Evolutionary conservation across 164 flowering plant genomes (phyloP).

Genomic region (Chloranthus sessilifolius): DNA sequence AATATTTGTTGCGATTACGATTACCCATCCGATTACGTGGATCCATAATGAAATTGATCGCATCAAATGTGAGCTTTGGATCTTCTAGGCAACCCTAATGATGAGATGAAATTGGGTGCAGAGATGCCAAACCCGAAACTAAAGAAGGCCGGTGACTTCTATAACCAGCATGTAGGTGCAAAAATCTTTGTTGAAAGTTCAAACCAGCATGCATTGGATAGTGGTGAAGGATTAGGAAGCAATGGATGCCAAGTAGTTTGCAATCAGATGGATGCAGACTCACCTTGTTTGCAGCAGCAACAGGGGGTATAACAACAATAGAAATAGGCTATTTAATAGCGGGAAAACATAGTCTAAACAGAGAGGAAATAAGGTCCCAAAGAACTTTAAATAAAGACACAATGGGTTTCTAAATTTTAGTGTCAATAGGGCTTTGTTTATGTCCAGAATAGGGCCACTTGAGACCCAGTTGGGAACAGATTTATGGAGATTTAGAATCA

Average conservation of each 20-base stretch:
- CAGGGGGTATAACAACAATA: no score
- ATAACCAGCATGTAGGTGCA: background rate
- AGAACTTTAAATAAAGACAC: no score
- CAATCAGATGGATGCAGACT: constrained; percentile 9
- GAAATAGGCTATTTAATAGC: no score
- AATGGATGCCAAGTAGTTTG: background rate
- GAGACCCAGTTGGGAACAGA: no score
- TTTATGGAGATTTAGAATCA: no score
- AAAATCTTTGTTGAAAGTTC: background rate
- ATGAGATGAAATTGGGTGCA: constrained; percentile 7
- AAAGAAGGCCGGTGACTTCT: constrained; percentile 1
- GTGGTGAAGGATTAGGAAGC: constrained; percentile 3
- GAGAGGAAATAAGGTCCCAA: no score
- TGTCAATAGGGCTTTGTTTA: no score
- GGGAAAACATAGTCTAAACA: no score
- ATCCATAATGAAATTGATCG: constrained; percentile 15
- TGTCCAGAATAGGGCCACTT: no score
- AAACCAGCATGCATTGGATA: background rate
- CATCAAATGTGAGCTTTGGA: constrained; percentile 13
- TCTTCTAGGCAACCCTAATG: constrained; percentile 1
- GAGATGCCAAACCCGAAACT: constrained; percentile 12
- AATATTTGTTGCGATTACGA: constrained; percentile 26
- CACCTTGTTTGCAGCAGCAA: no score
- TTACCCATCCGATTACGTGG: constrained; percentile 53
- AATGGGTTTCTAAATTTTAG: no score